Conservation (phyloP, 176 grass and related monocot species). For the Melocanna baccifera region DNA sequence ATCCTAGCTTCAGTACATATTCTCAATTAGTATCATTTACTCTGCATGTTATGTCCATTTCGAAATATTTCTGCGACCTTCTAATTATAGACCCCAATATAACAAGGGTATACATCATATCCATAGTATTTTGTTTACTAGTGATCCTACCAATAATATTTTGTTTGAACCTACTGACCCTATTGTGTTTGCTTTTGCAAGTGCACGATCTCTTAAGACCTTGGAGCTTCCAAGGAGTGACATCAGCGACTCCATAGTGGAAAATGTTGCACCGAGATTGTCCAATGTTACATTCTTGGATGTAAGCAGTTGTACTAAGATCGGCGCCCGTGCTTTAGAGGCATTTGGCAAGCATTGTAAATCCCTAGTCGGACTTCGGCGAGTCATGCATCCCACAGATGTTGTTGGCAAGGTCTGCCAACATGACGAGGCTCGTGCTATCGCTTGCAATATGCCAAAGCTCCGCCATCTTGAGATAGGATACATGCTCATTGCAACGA, state of each 20-base stretch:
- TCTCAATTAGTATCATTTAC: not conserved
- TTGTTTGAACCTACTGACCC: conserved; percentile 3
- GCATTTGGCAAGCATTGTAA: conserved; percentile 82
- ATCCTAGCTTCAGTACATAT: not conserved
- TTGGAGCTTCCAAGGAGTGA: conserved; percentile 89
- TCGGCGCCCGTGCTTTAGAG: conserved; percentile 66
- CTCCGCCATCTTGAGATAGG: conserved; percentile 76
- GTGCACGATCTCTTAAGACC: conserved; percentile 58
- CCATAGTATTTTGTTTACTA: not conserved
- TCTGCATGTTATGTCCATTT: not conserved
- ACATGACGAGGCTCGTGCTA: conserved; percentile 82
- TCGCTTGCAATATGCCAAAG: conserved; percentile 77
- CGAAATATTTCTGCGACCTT: not conserved
- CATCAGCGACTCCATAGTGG: conserved; percentile 79
- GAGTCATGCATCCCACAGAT: conserved; percentile 85
- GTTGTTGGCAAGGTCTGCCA: conserved; percentile 68
- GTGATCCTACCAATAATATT: not conserved
- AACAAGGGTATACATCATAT: not conserved
- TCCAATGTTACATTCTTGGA: conserved; percentile 77
- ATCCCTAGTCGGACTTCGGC: conserved; percentile 57
- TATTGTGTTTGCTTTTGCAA: conserved; percentile 20
- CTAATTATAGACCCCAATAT: not conserved
- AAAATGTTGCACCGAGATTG: conserved; percentile 58
- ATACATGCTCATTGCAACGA: conserved; percentile 69
- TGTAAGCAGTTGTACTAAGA: conserved; percentile 85